A percentile compares a stretch with the other conserved stretches of the same genome.
Conservation (phyloP, 345 rosid genomes). For the Arabidopsis suecica region DNA sequence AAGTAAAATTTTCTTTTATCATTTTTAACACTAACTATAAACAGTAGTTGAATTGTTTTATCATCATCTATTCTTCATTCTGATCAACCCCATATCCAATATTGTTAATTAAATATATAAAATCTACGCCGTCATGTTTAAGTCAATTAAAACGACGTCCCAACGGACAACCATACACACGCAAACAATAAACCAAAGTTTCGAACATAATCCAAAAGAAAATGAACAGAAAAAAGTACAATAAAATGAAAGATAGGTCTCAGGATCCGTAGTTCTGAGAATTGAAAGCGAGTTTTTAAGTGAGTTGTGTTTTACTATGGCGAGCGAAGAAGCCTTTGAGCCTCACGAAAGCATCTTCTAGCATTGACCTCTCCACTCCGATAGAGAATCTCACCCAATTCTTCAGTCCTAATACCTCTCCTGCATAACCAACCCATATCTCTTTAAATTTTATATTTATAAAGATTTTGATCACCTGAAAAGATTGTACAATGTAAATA, state of each 20-base stretch:
- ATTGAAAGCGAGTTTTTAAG: not conserved
- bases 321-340: conserved; percentile 60
- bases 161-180: not conserved
- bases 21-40: not conserved
- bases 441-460: not conserved
- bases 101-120: not conserved
- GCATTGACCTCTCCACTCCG: conserved; percentile 56
- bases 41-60: not conserved
- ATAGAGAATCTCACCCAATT: conserved; percentile 70
- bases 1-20: not conserved
- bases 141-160: not conserved
- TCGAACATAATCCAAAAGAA: not conserved
- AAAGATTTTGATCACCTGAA: not conserved
- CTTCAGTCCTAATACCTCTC: conserved; percentile 59
- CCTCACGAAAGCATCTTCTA: conserved; percentile 67
- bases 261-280: not conserved
- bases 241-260: not conserved
- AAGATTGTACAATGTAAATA: not conserved
- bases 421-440: conserved; percentile 46
- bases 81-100: not conserved
- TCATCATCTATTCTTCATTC: not conserved
- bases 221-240: not conserved
- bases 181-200: not conserved
- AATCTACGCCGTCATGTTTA: not conserved
- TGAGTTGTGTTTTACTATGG: conserved; percentile 41